Percentiles rank a stretch among this genome's conserved stretches.
Conservation (phyloP, 768 basidiomycete genomes). For the Boletellus ananas region DNA sequence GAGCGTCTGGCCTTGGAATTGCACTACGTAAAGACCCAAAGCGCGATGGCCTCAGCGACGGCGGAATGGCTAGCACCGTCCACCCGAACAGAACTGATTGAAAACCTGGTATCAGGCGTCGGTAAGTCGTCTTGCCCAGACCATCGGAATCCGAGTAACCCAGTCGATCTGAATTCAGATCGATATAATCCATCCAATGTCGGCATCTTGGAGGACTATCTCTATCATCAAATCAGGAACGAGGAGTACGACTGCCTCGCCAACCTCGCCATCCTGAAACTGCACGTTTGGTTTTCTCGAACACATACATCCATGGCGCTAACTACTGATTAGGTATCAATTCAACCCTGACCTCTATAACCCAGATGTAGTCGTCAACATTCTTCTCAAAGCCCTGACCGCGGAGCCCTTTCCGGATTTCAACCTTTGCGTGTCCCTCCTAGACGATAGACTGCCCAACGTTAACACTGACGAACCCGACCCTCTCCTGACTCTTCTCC, state of each 20-base stretch:
- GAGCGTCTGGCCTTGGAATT: neutral
- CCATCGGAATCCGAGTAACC: neutral
- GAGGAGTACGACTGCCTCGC: constrained; percentile 93
- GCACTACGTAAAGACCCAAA: constrained; percentile 4
- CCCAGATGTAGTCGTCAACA: constrained; percentile 89
- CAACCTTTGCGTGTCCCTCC: constrained; percentile 88
- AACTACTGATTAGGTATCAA: constrained; percentile 64
- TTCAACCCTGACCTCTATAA: constrained; percentile 94
- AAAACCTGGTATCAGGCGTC: constrained; percentile 87
- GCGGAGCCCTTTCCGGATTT: constrained; percentile 89
- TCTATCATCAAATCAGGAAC: constrained; percentile 88
- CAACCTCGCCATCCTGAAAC: constrained; percentile 90
- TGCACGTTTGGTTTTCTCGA: constrained; percentile 45
- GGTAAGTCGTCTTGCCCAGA: constrained; percentile 45
- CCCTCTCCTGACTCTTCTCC: constrained; percentile 69
- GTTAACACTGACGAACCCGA: constrained; percentile 72
- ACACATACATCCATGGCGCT: neutral
- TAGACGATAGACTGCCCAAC: constrained; percentile 65
- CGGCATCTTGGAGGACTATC: constrained; percentile 91
- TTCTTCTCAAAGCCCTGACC: constrained; percentile 88
- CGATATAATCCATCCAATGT: constrained; percentile 97
- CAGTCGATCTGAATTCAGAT: constrained; percentile 46
- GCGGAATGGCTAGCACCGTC: constrained; percentile 70
- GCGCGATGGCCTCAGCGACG: constrained; percentile 34
- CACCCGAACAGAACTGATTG: constrained; percentile 82